A percentile compares a stretch with the other conserved stretches of the same genome.
Conservation (phyloP, 768 basidiomycete genomes). For the Leucocoprinus leucothites region DNA sequence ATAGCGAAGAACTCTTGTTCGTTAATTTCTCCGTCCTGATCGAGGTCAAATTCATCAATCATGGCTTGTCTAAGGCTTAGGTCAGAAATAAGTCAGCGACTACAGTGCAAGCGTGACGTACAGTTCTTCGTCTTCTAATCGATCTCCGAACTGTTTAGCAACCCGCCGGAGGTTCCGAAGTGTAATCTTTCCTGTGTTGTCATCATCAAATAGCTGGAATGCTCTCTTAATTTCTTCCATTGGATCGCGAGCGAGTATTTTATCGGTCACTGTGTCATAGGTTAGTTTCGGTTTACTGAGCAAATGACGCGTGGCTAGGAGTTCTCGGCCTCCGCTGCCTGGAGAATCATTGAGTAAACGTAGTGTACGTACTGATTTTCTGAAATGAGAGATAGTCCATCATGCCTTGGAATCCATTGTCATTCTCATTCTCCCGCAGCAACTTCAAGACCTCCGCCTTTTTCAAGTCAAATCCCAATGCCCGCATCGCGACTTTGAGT, state of each 20-base stretch:
- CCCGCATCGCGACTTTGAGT: slow-evolving; percentile 97
- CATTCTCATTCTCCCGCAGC: slow-evolving; percentile 86
- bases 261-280: slow-evolving; percentile 75
- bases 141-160: slow-evolving; percentile 95
- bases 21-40: slow-evolving; percentile 96
- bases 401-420: slow-evolving; percentile 67
- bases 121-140: slow-evolving; percentile 95
- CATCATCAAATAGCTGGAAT: slow-evolving; percentile 96
- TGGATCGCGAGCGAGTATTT: slow-evolving; percentile 91
- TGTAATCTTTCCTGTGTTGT: slow-evolving; percentile 91
- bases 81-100: neutral
- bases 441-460: slow-evolving; percentile 98
- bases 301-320: neutral
- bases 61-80: slow-evolving; percentile 80
- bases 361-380: slow-evolving; percentile 75
- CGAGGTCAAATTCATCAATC: slow-evolving; percentile 99
- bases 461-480: slow-evolving; percentile 96
- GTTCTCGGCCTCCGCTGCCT: neutral
- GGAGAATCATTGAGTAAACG: neutral
- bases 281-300: neutral
- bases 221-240: slow-evolving; percentile 95
- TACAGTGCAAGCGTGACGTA: slow-evolving; percentile 40
- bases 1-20: slow-evolving; percentile 96
- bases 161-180: slow-evolving; percentile 89
- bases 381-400: slow-evolving; percentile 95